Conservation (phyloP, 2,329 filamentous ascomycete genomes). For the Domatiomyces globalis region DNA sequence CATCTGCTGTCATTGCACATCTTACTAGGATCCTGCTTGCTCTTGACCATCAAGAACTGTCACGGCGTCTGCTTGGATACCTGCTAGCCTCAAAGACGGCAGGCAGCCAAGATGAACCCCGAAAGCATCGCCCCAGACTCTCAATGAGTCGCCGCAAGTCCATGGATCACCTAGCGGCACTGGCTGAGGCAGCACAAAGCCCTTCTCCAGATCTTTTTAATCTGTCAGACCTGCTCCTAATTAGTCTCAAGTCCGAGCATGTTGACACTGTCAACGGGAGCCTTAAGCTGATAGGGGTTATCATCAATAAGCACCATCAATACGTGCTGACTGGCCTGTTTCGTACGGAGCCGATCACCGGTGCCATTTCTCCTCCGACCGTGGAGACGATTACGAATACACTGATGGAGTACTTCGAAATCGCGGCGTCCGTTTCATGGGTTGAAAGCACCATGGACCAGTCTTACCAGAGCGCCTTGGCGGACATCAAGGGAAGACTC, state of each 20-base stretch:
- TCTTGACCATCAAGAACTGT: conserved; percentile 83
- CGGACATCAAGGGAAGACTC: conserved; percentile 21
- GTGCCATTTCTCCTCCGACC: conserved; percentile 41
- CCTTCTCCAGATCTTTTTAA: conserved; percentile 83
- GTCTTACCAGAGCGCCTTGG: conserved; percentile 32
- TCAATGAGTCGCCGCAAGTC: conserved; percentile 65
- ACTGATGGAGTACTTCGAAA: conserved; percentile 25
- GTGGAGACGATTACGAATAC: conserved; percentile 30
- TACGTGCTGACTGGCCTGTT: conserved; percentile 70
- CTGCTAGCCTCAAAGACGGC: conserved; percentile 52
- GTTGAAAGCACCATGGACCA: conserved; percentile 25
- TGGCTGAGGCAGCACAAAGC: conserved; percentile 59
- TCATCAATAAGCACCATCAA: conserved; percentile 73
- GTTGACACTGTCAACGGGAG: conserved; percentile 82
- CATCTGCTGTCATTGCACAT: conserved; percentile 89
- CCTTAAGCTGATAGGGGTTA: conserved; percentile 70
- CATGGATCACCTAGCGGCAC: conserved; percentile 68
- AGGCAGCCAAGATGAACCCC: conserved; percentile 22
- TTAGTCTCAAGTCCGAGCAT: conserved; percentile 70
- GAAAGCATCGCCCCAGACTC: conserved; percentile 41
- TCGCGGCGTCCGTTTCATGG: conserved; percentile 26
- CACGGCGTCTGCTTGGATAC: conserved; percentile 86
- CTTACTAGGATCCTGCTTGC: conserved; percentile 79
- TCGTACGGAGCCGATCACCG: conserved; percentile 26
- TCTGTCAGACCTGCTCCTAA: conserved; percentile 75